Conservation (phyloP, 495 filamentous ascomycete genomes). For the Thermothielavioides terrestris region DNA sequence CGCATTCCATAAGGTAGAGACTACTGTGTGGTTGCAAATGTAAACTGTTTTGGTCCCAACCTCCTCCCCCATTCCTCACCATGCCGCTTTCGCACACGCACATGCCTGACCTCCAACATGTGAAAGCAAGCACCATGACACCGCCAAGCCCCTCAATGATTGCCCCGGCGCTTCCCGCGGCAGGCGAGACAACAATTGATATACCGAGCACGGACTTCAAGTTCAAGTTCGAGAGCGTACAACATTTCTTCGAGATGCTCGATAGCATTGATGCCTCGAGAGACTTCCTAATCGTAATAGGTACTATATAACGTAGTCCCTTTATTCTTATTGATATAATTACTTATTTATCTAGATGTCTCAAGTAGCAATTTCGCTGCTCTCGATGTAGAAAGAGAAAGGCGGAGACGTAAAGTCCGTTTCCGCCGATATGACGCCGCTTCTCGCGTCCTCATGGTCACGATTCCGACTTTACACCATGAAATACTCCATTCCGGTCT, state of each 20-base stretch:
- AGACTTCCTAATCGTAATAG: not conserved
- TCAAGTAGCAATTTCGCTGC: slow-evolving; percentile 2
- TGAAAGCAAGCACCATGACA: too few species aligned
- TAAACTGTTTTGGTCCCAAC: too few species aligned
- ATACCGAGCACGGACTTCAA: too few species aligned
- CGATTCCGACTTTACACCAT: slow-evolving; percentile 13
- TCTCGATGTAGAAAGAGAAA: slow-evolving; percentile 9
- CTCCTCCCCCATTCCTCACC: too few species aligned
- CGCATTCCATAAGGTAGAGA: too few species aligned
- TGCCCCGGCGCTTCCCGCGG: too few species aligned
- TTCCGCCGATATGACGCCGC: slow-evolving; percentile 13
- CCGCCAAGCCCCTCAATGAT: too few species aligned
- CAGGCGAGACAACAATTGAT: too few species aligned
- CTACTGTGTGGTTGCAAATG: too few species aligned
- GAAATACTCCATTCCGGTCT: slow-evolving; percentile 15
- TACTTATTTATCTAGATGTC: not conserved
- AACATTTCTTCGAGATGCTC: not conserved
- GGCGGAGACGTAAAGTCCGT: slow-evolving; percentile 12
- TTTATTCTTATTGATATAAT: not conserved
- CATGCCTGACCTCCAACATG: too few species aligned
- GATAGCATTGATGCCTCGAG: not conserved
- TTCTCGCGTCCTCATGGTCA: slow-evolving; percentile 10
- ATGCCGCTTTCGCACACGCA: too few species aligned
- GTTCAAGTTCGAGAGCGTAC: not conserved
- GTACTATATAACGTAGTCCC: not conserved